Conservation (phyloP, 148 eudicot species). For the Rhododendron simsii region DNA sequence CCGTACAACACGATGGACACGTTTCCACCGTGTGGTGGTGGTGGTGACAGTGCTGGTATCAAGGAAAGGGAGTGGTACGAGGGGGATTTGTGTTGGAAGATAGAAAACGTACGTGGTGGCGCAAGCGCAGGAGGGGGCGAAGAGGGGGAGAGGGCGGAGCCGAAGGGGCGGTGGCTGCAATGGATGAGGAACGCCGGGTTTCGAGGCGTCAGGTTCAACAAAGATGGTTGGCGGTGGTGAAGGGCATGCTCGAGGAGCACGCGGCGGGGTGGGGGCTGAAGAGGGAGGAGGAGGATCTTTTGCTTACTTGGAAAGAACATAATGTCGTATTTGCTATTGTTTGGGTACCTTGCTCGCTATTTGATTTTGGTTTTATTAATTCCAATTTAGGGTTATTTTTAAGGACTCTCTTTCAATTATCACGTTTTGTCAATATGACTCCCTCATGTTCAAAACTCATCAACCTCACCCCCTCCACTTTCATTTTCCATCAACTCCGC, state of each 20-base stretch:
- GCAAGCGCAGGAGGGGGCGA: slow-evolving; percentile 40
- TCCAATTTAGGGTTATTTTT: background rate
- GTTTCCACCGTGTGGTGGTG: background rate
- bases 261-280: slow-evolving; percentile 96
- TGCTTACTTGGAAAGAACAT: slow-evolving; percentile 96
- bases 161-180: slow-evolving; percentile 54
- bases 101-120: slow-evolving; percentile 67
- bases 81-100: slow-evolving; percentile 76
- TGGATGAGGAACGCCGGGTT: slow-evolving; percentile 62
- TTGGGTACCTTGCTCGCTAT: slow-evolving; percentile 43
- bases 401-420: too few relatives aligned
- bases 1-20: too few relatives aligned
- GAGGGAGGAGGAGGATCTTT: slow-evolving; percentile 75
- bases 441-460: too few relatives aligned
- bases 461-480: too few relatives aligned
- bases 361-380: background rate
- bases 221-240: slow-evolving; percentile 65
- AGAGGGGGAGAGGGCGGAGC: slow-evolving; percentile 73
- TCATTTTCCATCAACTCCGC: too few relatives aligned
- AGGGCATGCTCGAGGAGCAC: slow-evolving; percentile 77
- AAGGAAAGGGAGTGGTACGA: slow-evolving; percentile 87
- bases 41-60: slow-evolving; percentile 23
- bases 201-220: slow-evolving; percentile 37
- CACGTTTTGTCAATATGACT: too few relatives aligned
- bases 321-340: slow-evolving; percentile 88